phyloP scores from a whole-genome alignment of 106 monocot species.

The Allium fistulosum region DNA sequence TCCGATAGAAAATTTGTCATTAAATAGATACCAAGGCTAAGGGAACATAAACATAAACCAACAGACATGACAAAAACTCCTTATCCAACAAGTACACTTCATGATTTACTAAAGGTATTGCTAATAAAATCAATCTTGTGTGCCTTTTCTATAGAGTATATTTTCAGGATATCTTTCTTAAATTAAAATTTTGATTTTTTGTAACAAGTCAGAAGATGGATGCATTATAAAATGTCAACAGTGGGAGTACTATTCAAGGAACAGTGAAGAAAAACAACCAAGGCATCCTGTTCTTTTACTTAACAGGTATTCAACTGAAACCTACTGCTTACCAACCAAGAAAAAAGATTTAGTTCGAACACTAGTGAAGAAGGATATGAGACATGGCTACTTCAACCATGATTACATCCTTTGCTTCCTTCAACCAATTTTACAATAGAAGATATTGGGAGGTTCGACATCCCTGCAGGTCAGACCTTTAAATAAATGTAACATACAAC shows the following conservation, averaged over 20 bases:
- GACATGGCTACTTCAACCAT: constrained; percentile 23
- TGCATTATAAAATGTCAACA: constrained; percentile 21
- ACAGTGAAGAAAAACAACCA: neutral
- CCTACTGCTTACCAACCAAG: constrained; percentile 18
- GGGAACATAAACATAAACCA: neutral
- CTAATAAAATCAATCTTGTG: constrained; percentile 3
- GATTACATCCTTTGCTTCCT: constrained; percentile 27
- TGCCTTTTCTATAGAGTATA: neutral
- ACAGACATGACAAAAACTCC: neutral
- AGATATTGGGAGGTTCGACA: constrained; percentile 25
- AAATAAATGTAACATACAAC: neutral
- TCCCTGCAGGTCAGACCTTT: constrained; percentile 23
- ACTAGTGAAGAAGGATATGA: constrained; percentile 27
- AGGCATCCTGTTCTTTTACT: constrained; percentile 27
- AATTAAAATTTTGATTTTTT: constrained; percentile 5
- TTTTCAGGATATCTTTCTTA: neutral
- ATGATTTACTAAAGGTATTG: constrained; percentile 26
- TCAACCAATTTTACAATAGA: constrained; percentile 28
- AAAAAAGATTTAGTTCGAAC: constrained; percentile 18
- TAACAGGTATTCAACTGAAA: constrained; percentile 15
- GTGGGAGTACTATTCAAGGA: constrained; percentile 10
- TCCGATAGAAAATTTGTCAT: too few species aligned
- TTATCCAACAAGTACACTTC: constrained; percentile 25
- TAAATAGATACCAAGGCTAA: constrained; percentile 14
- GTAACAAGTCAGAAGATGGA: constrained; percentile 18